Base-by-base conservation (phyloP, 2,329 filamentous ascomycete species). In the Talaromyces sp. region DNA sequence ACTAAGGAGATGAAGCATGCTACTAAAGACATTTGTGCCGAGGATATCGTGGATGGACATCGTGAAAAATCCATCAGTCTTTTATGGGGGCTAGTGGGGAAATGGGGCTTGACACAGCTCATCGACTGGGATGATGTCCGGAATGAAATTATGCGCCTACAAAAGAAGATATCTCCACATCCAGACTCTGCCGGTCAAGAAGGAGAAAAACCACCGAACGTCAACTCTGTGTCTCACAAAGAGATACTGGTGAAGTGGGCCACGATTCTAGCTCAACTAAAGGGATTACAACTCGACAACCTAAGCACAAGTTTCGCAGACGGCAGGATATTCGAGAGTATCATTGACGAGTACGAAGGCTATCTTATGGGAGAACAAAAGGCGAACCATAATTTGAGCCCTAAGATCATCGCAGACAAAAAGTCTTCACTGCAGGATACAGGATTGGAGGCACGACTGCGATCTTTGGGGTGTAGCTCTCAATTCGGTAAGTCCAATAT, bases 11-110 rank as follows among this genome's bases (percentile, higher is more conserved):
- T 80, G 12, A 74, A 71, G 4, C 67, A 70, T 12, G 75, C 82
- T 12, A 69, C 79, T 5, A 71, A 74, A 27, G 75, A 77, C 36
- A 73, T 87, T 40, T 78, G 73, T 14, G 79, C 85, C 0, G 81
- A 84, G 44, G 84, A 88, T 60, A 82, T 89, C 54, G 84, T 89
- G 6, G 81, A 88, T 65, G 86, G 86, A 2, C 85, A 87, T 66
- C 81, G 86, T 8, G 86, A 89, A 67, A 87, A 85, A 71, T 88
- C 85, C 0, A 76, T 89, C 52, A 81, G 79, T 5, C 75, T 88
- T 9, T 76, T 89, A 5, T 88, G 85, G 85, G 77, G 78, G 3
- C 75, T 89, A 27, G 81, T 88, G 42, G 82, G 82, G 47, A 81
- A 80, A 70, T 84, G 82, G 75, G 85, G 85, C 1, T 73, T 88